Conservation (phyloP, 768 basidiomycete genomes). For the Boletus sensibilis region DNA sequence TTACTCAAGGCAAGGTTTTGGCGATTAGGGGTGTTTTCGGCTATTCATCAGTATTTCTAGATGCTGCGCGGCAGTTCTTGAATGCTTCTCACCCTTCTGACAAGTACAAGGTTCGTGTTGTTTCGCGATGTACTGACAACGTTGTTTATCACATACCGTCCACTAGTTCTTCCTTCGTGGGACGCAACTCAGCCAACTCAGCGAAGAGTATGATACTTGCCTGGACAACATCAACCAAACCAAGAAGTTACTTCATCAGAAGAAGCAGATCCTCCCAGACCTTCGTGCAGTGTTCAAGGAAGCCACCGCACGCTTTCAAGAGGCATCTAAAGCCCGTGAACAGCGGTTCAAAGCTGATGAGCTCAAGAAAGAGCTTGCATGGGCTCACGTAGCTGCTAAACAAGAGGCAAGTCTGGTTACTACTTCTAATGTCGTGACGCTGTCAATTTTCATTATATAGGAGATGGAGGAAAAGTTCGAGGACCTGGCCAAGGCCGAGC, state of each 20-base stretch:
- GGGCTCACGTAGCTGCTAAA: slow-evolving; percentile 80
- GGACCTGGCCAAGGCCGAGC: slow-evolving; percentile 39
- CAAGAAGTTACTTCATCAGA: slow-evolving; percentile 60
- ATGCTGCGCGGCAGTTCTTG: slow-evolving; percentile 66
- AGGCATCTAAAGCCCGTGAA: slow-evolving; percentile 72
- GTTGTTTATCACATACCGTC: slow-evolving; percentile 3
- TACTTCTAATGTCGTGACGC: neutral
- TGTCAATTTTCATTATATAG: slow-evolving; percentile 22
- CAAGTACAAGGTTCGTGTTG: slow-evolving; percentile 76
- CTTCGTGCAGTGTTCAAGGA: slow-evolving; percentile 58
- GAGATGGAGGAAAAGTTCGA: slow-evolving; percentile 45
- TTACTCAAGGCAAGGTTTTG: slow-evolving; percentile 66
- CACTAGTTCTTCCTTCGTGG: slow-evolving; percentile 89
- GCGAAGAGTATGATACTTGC: slow-evolving; percentile 81
- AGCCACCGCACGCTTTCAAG: slow-evolving; percentile 58
- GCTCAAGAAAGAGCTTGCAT: slow-evolving; percentile 79
- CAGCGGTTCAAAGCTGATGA: slow-evolving; percentile 67
- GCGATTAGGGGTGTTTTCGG: neutral
- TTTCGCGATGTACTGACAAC: too few species aligned
- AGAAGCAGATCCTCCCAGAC: slow-evolving; percentile 78
- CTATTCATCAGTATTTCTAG: slow-evolving; percentile 15
- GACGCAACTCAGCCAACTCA: slow-evolving; percentile 86
- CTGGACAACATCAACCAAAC: slow-evolving; percentile 71
- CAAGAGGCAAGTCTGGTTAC: slow-evolving; percentile 47
- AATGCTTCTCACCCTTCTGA: slow-evolving; percentile 75